These are phyloP conservation scores for Annulohypoxylon nitens DNA, from an alignment of 495 filamentous ascomycete species.

Conservation along the genomic window DNA sequence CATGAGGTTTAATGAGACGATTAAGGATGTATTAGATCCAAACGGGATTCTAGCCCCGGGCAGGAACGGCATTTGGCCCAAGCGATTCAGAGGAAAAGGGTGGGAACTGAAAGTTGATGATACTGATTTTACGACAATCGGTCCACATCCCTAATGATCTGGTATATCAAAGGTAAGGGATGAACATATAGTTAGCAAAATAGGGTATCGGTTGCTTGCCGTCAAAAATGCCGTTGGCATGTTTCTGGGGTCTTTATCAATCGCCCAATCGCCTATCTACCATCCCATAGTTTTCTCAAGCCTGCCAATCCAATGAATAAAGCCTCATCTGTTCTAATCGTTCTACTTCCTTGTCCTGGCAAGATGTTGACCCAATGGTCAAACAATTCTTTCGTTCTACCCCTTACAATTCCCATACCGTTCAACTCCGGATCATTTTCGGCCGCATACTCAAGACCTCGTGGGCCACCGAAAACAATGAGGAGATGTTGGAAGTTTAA, in stretches of 20 bases:
- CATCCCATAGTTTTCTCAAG: constrained; percentile 67
- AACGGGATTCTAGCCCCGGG: constrained; percentile 66
- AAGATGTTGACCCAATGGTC: constrained; percentile 82
- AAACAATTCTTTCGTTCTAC: constrained; percentile 73
- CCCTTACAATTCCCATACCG: constrained; percentile 65
- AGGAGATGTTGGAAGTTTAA: constrained; percentile 73
- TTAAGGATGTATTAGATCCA: constrained; percentile 65
- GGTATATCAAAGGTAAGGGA: constrained; percentile 16
- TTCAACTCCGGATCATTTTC: constrained; percentile 72
- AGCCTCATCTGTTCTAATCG: constrained; percentile 83
- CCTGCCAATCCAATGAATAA: constrained; percentile 76
- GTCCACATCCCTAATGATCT: constrained; percentile 28
- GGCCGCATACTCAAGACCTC: constrained; percentile 77
- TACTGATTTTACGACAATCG: constrained; percentile 42
- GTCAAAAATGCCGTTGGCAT: constrained; percentile 13
- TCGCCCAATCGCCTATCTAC: constrained; percentile 39
- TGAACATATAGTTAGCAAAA: constrained; percentile 12
- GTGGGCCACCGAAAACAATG: constrained; percentile 78
- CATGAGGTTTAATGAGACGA: constrained; percentile 64
- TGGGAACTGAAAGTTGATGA: constrained; percentile 55
- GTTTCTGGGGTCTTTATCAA: not conserved
- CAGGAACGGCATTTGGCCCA: constrained; percentile 66
- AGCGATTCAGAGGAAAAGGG: constrained; percentile 57
- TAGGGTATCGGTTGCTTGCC: constrained; percentile 44
- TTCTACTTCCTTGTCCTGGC: constrained; percentile 80